These are phyloP conservation scores for Platismatia glauca DNA, from an alignment of 495 filamentous ascomycete genomes.

Conservation along the genomic window DNA sequence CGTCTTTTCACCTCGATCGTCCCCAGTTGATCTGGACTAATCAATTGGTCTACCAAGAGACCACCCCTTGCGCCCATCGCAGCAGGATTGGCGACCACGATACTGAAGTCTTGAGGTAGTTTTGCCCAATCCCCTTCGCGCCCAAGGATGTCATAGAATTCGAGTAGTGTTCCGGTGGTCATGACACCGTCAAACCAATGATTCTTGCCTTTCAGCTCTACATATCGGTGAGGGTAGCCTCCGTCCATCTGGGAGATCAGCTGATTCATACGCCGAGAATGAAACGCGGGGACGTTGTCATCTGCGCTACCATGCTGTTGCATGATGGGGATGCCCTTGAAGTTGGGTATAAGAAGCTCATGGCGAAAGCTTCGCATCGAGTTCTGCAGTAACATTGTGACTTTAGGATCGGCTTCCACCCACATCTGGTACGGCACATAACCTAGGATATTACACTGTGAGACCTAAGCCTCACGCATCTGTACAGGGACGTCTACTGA, in stretches of 20 bases:
- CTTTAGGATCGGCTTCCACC: conserved; percentile 42
- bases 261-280: conserved; percentile 46
- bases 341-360: conserved; percentile 45
- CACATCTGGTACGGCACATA: conserved; percentile 54
- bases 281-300: conserved; percentile 51
- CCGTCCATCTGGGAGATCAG: conserved; percentile 35
- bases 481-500: conserved; percentile 19
- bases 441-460: conserved; percentile 25
- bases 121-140: background rate
- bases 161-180: conserved; percentile 32
- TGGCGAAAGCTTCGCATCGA: conserved; percentile 46
- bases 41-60: conserved; percentile 39
- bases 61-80: conserved; percentile 44
- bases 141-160: conserved; percentile 34
- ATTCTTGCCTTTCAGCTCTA: conserved; percentile 39
- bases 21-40: conserved; percentile 38
- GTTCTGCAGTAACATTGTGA: conserved; percentile 35
- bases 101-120: conserved; percentile 33
- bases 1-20: conserved; percentile 28
- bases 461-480: background rate
- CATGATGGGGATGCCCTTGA: conserved; percentile 44
- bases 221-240: conserved; percentile 33
- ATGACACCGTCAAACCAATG: conserved; percentile 50
- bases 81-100: conserved; percentile 42
- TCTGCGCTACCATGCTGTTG: conserved; percentile 50